Evolutionary conservation across 2,329 filamentous ascomycete genomes (phyloP).

Genomic region (Blastomyces silverae): DNA sequence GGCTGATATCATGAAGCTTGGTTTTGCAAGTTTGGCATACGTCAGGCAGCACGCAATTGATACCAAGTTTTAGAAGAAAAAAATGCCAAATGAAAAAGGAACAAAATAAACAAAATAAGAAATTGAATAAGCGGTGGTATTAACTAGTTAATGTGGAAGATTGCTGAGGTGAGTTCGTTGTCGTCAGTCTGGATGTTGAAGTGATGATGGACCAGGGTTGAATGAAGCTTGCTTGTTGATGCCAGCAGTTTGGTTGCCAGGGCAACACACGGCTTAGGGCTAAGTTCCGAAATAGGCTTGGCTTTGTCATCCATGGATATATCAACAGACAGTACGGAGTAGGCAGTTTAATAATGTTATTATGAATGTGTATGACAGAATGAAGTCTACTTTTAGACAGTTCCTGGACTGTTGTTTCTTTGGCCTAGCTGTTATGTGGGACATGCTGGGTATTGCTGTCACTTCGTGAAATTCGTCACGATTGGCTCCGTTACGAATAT

Average conservation of each 20-base stretch:
- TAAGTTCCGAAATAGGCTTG: not conserved
- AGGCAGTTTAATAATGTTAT: too few relatives aligned
- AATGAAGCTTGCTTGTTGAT: not conserved
- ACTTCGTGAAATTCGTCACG: too few relatives aligned
- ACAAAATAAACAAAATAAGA: not conserved
- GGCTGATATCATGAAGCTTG: constrained; percentile 2
- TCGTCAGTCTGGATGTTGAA: not conserved
- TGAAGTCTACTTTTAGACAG: not conserved
- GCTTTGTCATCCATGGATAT: not conserved
- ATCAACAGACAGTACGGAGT: too few relatives aligned
- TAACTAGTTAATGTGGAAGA: not conserved
- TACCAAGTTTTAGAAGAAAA: not conserved
- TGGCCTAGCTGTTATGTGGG: too few relatives aligned
- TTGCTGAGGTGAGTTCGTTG: too few relatives aligned
- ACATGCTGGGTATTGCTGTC: too few relatives aligned
- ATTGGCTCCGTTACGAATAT: too few relatives aligned
- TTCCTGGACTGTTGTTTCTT: too few relatives aligned
- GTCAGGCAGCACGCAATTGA: not conserved
- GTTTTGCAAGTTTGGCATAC: not conserved
- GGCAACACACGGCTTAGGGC: constrained; percentile 1
- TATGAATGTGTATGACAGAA: too few relatives aligned
- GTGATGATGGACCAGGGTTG: not conserved
- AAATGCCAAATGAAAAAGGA: not conserved
- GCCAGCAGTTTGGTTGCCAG: not conserved
- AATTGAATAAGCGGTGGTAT: not conserved